A percentile compares a stretch with the other conserved stretches of the same genome.
Conservation (phyloP, 306 rosid genomes). For the Lablab purpureus region DNA sequence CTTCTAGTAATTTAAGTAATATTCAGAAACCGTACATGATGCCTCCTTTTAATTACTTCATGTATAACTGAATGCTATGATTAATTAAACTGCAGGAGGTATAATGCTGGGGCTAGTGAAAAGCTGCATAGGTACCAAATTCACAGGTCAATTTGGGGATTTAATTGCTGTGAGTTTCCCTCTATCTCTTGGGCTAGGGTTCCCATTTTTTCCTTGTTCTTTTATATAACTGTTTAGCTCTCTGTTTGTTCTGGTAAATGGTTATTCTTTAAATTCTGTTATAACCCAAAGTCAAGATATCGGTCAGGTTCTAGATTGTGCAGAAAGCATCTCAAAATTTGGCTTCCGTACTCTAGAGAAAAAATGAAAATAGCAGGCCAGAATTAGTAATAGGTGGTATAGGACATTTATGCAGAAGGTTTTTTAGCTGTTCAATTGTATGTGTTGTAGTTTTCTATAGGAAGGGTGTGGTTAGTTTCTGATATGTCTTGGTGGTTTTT, state of each 20-base stretch:
- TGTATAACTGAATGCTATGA: slow-evolving; percentile 36
- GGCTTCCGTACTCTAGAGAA: neutral
- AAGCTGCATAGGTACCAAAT: slow-evolving; percentile 97
- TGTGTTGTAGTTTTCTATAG: neutral
- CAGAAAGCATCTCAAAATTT: neutral
- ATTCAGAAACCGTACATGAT: neutral
- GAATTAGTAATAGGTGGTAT: neutral
- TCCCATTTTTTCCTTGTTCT: neutral
- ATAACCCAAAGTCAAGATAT: neutral
- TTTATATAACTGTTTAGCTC: slow-evolving; percentile 33
- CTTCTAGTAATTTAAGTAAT: neutral
- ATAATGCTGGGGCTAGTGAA: slow-evolving; percentile 90
- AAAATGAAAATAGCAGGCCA: neutral
- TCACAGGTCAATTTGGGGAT: slow-evolving; percentile 95
- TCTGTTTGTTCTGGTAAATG: slow-evolving; percentile 17
- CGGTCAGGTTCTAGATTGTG: neutral
- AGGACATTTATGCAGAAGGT: neutral
- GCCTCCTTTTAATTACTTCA: slow-evolving; percentile 10
- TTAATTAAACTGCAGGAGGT: slow-evolving; percentile 66
- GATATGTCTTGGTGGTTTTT: neutral
- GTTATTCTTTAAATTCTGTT: slow-evolving; percentile 26
- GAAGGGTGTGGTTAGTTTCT: neutral
- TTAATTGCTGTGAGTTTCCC: slow-evolving; percentile 88
- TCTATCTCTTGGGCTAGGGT: slow-evolving; percentile 15
- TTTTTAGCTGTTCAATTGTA: neutral